Conservation (phyloP, 2,329 filamentous ascomycete genomes). For the Pseudocercospora fuligena region DNA sequence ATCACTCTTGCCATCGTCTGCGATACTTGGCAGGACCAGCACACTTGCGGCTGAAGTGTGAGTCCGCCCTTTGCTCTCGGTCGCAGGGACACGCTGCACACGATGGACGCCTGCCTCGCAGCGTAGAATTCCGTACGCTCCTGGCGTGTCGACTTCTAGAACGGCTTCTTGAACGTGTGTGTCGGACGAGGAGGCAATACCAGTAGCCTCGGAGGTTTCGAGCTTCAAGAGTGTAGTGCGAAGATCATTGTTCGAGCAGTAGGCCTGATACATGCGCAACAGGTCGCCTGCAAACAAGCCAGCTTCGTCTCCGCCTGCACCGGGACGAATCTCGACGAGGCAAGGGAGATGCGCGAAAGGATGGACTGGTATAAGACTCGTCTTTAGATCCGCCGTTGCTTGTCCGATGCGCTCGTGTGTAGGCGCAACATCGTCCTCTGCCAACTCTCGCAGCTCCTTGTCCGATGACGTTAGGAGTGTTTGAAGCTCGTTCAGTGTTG, state of each 20-base stretch:
- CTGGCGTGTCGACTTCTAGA: slow-evolving; percentile 76
- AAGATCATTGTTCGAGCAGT: slow-evolving; percentile 72
- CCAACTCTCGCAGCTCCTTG: slow-evolving; percentile 62
- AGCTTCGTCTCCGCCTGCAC: slow-evolving; percentile 89
- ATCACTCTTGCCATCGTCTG: slow-evolving; percentile 57
- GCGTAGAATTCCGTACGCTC: slow-evolving; percentile 80
- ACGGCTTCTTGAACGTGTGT: slow-evolving; percentile 82
- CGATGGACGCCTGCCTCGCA: slow-evolving; percentile 93
- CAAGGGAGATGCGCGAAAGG: slow-evolving; percentile 90
- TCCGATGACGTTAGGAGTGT: slow-evolving; percentile 68
- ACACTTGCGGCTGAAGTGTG: slow-evolving; percentile 93
- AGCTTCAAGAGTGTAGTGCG: slow-evolving; percentile 75
- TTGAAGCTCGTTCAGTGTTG: slow-evolving; percentile 71
- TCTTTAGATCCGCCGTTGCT: slow-evolving; percentile 72
- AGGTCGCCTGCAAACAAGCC: slow-evolving; percentile 87
- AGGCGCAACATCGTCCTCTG: slow-evolving; percentile 70
- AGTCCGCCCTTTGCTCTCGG: slow-evolving; percentile 86
- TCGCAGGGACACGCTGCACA: slow-evolving; percentile 90
- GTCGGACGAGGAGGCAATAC: slow-evolving; percentile 62
- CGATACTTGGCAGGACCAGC: slow-evolving; percentile 86
- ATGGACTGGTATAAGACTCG: slow-evolving; percentile 81
- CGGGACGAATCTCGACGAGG: slow-evolving; percentile 87
- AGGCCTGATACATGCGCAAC: slow-evolving; percentile 85
- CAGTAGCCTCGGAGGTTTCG: slow-evolving; percentile 69
- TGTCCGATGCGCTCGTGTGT: slow-evolving; percentile 66